These are phyloP conservation scores for Lachancea cidri DNA, from an alignment of 805 yeast species.

Conservation along the genomic window DNA sequence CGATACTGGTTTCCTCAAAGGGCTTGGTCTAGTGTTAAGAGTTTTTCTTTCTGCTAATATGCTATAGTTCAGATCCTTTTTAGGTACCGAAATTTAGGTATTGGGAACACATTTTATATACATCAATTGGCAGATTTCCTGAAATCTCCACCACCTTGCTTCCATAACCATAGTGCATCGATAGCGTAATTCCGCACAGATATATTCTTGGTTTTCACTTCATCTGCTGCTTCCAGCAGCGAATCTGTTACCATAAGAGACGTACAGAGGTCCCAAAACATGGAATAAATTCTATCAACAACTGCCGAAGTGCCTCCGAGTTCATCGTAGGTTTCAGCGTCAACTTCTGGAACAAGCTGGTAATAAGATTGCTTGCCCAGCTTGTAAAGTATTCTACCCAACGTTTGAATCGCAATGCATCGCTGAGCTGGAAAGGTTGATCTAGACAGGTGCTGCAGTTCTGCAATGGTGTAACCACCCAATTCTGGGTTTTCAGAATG, in stretches of 20 bases:
- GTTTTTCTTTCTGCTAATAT: background rate
- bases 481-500: slow-evolving; percentile 84
- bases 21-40: background rate
- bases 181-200: slow-evolving; percentile 79
- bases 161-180: slow-evolving; percentile 91
- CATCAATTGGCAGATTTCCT: slow-evolving; percentile 8
- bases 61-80: background rate
- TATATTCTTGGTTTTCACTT: slow-evolving; percentile 52
- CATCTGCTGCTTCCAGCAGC: slow-evolving; percentile 64
- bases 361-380: slow-evolving; percentile 59
- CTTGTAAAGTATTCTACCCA: slow-evolving; percentile 83
- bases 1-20: background rate
- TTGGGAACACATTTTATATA: background rate
- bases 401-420: slow-evolving; percentile 75
- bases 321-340: slow-evolving; percentile 34
- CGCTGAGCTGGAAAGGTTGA: slow-evolving; percentile 82
- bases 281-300: slow-evolving; percentile 34
- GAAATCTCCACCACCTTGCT: slow-evolving; percentile 41
- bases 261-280: slow-evolving; percentile 68
- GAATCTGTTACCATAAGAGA: slow-evolving; percentile 59
- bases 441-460: slow-evolving; percentile 71
- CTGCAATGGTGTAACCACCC: slow-evolving; percentile 89
- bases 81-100: background rate
- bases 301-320: slow-evolving; percentile 36
- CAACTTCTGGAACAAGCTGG: slow-evolving; percentile 45